These are phyloP conservation scores for Xylaria sp. DNA, from an alignment of 2,329 filamentous ascomycete species.

Conservation along the genomic window DNA sequence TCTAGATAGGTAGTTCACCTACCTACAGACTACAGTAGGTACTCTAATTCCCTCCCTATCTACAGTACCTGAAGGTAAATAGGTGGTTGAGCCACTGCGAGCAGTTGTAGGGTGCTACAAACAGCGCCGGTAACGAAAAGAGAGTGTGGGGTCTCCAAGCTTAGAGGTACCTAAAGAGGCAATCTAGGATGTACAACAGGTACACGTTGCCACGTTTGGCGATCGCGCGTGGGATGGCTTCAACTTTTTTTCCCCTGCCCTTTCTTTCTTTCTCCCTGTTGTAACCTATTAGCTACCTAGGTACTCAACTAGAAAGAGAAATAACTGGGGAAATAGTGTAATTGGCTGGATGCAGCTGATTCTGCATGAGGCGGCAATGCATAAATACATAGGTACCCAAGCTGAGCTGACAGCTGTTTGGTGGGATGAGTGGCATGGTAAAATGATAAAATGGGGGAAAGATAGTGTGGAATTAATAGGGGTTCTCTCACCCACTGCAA, in stretches of 20 bases:
- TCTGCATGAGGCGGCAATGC: constrained; percentile 14
- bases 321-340: neutral
- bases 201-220: constrained; percentile 29
- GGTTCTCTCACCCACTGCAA: neutral
- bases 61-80: neutral
- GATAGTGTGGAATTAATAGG: neutral
- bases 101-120: no score
- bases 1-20: neutral
- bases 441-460: no score
- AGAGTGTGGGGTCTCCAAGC: constrained; percentile 3
- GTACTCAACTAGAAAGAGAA: neutral
- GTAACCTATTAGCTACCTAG: neutral
- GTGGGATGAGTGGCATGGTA: no score
- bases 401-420: constrained; percentile 2
- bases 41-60: neutral
- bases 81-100: neutral
- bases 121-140: neutral
- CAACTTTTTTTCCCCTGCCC: constrained; percentile 3
- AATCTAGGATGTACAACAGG: neutral
- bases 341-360: constrained; percentile 6
- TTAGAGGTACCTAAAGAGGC: constrained; percentile 2
- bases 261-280: neutral
- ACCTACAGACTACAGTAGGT: no score
- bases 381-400: constrained; percentile 1
- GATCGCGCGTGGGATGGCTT: constrained; percentile 1